Evolutionary conservation across 2,329 filamentous ascomycete species (phyloP), one percentile per base, ranked within the genome.

Genomic region (Colletotrichum magnum): DNA sequence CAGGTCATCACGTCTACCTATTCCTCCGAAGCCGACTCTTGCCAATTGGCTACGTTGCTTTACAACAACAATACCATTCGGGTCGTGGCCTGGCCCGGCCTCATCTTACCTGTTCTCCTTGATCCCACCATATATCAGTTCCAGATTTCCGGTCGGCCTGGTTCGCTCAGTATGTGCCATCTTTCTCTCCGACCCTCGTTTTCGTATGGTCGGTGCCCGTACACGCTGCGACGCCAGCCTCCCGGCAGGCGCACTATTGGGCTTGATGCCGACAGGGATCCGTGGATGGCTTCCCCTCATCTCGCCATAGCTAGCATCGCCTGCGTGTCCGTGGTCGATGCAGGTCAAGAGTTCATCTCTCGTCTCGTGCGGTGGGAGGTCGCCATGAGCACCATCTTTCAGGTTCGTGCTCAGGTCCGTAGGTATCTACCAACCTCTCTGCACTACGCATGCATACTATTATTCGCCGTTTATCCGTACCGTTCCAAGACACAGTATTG

Each of bases 271-370:
- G 24, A 26, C 60, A 68, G 53, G 65, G 60, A 24, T 24, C 21
- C 21, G 21, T 24, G 21, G 21, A 48, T 64, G 15, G 9, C 26
- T 54, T 26, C 28, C 53, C 32, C 41, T 54, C 24, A 50, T 50
- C 61, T 64, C 52, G 45, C 52, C 51, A 32, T 61, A 15, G 16
- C 43, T 45, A 45, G 36, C 59, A 36, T 47, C 51, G 24, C 18
- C 41, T 68, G 45, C 45, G 43, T 64, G 53, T 52, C 53, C 39
- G 53, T 64, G 53, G 65, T 51, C 18, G 36, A 51, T 36, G 47
- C 53, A 59, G 54, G 21, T 65, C 66, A 56, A 32, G 26, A 45
- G 54, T 65, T 65, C 54, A 18, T 65, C 48, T 68, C 66, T 59
- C 28, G 21, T 59, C 26, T 39, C 54, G 60, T 32, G 52, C 60